Evolutionary conservation across 2,329 filamentous ascomycete species (phyloP), one percentile per base, ranked within the genome.

Genomic region (Paracamarosporium sp.): DNA sequence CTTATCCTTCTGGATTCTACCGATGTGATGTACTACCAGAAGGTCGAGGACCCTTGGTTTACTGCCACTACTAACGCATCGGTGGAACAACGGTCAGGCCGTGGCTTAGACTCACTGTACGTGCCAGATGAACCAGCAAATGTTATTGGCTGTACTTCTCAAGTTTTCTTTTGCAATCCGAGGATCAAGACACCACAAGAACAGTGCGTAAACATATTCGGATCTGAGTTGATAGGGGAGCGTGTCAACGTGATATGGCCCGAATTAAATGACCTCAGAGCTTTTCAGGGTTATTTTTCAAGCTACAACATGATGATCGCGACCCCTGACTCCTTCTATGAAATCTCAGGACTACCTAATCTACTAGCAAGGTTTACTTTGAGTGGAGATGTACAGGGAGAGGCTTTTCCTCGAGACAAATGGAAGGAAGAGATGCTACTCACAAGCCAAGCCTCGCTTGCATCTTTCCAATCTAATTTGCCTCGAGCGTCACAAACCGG

Each of bases 391-490:
- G 7, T 57, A 2, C 57, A 61, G 22, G 24, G 36, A 5, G 24
- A 31, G 3, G 28, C 50, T 12, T 28, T 65, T 24, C 58, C 57
- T 2, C 30, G 40, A 9, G 51, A 59, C 22, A 45, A 55, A 44
- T 67, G 64, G 64, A 53, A 65, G 43, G 6, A 25, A 9, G 64
- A 67, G 24, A 36, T 63, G 13, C 52, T 62, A 36, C 46, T 62
- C 36, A 55, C 55, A 27, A 40, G 55, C 33, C 50, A 53, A 17
- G 48, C 56, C 9, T 51, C 30, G 15, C 51, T 64, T 12, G 56
- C 52, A 7, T 17, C 50, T n/a, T 45, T 60, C 9, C 61, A 65
- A 43, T 24, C 36, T 17, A 20, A 15, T 3, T 15, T 64, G 7
- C 50, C 60, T 7, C 54, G 56, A n/a, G 25, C 35, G 31, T 24